phyloP scores from a whole-genome alignment of 768 basidiomycete species.

The Boletus rex-veris region DNA sequence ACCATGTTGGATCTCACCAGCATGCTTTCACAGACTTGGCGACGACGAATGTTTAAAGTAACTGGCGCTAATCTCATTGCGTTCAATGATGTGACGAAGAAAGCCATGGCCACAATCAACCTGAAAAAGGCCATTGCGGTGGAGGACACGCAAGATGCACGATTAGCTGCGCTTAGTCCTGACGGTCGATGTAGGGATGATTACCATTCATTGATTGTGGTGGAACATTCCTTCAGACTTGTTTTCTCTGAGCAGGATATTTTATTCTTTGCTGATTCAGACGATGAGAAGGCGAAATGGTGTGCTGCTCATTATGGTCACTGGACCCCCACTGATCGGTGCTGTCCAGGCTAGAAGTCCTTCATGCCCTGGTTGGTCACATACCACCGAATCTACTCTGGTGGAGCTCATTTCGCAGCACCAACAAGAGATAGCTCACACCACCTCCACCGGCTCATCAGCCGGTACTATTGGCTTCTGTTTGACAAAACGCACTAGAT shows the following conservation, averaged over 20 bases:
- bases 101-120: constrained; percentile 85
- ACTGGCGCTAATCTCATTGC: constrained; percentile 85
- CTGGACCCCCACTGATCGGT: neutral
- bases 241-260: constrained; percentile 41
- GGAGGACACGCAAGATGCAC: constrained; percentile 68
- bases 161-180: constrained; percentile 44
- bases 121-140: constrained; percentile 77
- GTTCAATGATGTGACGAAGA: constrained; percentile 91
- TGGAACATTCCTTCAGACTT: constrained; percentile 83
- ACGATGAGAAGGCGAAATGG: constrained; percentile 87
- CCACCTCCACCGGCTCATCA: no score
- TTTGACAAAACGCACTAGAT: no score
- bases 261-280: constrained; percentile 86
- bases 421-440: constrained; percentile 44
- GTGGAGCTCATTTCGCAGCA: constrained; percentile 87
- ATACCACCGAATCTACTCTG: constrained; percentile 92
- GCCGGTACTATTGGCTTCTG: no score
- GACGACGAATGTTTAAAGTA: constrained; percentile 77
- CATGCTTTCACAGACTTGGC: constrained; percentile 56
- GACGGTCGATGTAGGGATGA: constrained; percentile 48
- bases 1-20: neutral
- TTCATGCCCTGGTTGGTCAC: constrained; percentile 79
- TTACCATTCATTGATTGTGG: constrained; percentile 60
- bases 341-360: constrained; percentile 70
- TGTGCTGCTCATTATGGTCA: constrained; percentile 34